Conservation (phyloP, 768 basidiomycete genomes). For the Rossbeevera mucosa region DNA sequence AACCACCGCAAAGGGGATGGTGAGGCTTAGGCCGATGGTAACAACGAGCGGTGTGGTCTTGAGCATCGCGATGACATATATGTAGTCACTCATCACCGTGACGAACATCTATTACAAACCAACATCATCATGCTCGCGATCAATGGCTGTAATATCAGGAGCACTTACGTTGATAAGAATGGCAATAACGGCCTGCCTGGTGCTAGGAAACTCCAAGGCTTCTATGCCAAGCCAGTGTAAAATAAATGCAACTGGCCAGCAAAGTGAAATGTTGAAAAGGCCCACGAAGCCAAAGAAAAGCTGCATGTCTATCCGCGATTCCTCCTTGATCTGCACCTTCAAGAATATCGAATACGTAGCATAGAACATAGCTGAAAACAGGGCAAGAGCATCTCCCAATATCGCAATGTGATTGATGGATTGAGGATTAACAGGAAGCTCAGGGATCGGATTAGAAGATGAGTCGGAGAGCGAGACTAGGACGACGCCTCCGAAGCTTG, state of each 20-base stretch:
- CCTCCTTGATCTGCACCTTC: conserved; percentile 78
- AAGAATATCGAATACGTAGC: conserved; percentile 84
- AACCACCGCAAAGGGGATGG: conserved; percentile 86
- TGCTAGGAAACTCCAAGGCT: conserved; percentile 64
- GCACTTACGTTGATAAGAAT: conserved; percentile 53
- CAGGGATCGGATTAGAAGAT: conserved; percentile 17
- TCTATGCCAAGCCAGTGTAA: conserved; percentile 74
- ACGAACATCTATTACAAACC: conserved; percentile 64
- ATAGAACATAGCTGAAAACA: conserved; percentile 85
- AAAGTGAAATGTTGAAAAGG: conserved; percentile 70
- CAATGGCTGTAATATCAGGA: background rate
- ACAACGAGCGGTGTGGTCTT: conserved; percentile 94
- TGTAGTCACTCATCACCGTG: conserved; percentile 77
- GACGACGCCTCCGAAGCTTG: conserved; percentile 75
- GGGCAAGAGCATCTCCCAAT: conserved; percentile 77
- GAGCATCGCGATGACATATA: conserved; percentile 89
- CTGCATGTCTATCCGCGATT: conserved; percentile 88
- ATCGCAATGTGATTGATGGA: conserved; percentile 26
- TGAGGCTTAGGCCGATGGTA: conserved; percentile 87
- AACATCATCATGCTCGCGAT: background rate
- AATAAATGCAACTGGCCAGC: conserved; percentile 74
- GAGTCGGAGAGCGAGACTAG: conserved; percentile 90
- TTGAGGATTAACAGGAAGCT: conserved; percentile 7
- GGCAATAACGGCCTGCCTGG: conserved; percentile 42
- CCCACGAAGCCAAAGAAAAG: conserved; percentile 95